Percentiles rank a stretch among this genome's conserved stretches.
Evolutionary conservation across 2,329 filamentous ascomycete species (phyloP).

Genomic region (Scytalidium sp.): DNA sequence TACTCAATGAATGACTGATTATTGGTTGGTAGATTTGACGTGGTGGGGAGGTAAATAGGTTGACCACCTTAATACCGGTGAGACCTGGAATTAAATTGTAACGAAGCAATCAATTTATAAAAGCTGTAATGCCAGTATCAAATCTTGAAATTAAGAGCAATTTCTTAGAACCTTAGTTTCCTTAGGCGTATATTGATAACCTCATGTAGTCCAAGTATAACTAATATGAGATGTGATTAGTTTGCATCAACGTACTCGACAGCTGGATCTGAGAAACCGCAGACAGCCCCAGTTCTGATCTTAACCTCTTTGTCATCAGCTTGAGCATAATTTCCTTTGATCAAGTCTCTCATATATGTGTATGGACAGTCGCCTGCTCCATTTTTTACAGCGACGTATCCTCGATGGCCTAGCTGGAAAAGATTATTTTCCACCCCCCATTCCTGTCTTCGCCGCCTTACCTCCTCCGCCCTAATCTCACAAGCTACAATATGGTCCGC

Average conservation of each 20-base stretch:
- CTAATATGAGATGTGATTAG: background rate
- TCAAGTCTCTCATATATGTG: constrained; percentile 5
- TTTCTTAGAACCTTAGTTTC: too few relatives aligned
- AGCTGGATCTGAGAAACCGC: constrained; percentile 1
- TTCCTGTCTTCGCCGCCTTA: background rate
- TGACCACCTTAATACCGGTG: too few relatives aligned
- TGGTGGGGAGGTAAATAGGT: too few relatives aligned
- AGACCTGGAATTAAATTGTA: too few relatives aligned
- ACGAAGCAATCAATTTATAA: too few relatives aligned
- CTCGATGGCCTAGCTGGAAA: constrained; percentile 6
- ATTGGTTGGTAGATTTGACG: too few relatives aligned
- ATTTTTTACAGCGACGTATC: constrained; percentile 4
- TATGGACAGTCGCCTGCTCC: constrained; percentile 6
- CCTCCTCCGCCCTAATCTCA: constrained; percentile 1
- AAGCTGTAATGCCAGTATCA: too few relatives aligned
- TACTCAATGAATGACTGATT: too few relatives aligned
- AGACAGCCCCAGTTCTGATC: constrained; percentile 2
- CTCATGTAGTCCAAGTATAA: too few relatives aligned
- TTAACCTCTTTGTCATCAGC: constrained; percentile 1
- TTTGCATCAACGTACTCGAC: background rate
- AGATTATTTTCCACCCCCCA: constrained; percentile 7
- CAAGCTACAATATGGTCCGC: constrained; percentile 6
- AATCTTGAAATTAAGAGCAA: too few relatives aligned
- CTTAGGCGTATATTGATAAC: too few relatives aligned
- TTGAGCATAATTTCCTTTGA: constrained; percentile 1